A percentile compares a stretch with the other conserved stretches of the same genome.
Conservation (phyloP, 345 rosid species). For the Citrus mangshanensis region DNA sequence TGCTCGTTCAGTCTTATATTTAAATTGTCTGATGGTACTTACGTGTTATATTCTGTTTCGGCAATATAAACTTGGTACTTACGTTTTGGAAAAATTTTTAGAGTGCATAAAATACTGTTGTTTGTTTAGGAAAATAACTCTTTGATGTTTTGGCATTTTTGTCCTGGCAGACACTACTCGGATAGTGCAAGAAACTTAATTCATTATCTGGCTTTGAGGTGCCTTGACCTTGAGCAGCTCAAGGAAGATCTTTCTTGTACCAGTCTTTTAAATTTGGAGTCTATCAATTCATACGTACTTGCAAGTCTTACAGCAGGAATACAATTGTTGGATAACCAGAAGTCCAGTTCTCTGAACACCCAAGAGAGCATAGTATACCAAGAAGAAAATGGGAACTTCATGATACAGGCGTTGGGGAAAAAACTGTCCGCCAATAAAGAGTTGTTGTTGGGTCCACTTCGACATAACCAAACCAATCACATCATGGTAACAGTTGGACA, state of each 20-base stretch:
- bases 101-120: background rate
- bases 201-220: slow-evolving; percentile 56
- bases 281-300: slow-evolving; percentile 41
- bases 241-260: slow-evolving; percentile 40
- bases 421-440: slow-evolving; percentile 39
- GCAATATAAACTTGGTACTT: background rate
- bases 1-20: no score
- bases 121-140: background rate
- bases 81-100: background rate
- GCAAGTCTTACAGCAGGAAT: slow-evolving; percentile 43
- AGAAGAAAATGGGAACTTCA: slow-evolving; percentile 21
- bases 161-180: slow-evolving; percentile 40
- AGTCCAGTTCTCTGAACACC: slow-evolving; percentile 16
- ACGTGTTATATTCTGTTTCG: no score
- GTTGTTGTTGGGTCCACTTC: slow-evolving; percentile 44
- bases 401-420: slow-evolving; percentile 24
- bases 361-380: slow-evolving; percentile 13
- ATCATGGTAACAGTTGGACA: slow-evolving; percentile 69
- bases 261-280: slow-evolving; percentile 47
- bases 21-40: no score
- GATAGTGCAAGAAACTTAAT: slow-evolving; percentile 55
- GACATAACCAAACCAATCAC: slow-evolving; percentile 38
- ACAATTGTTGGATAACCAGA: slow-evolving; percentile 34
- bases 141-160: background rate
- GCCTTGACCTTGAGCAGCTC: slow-evolving; percentile 44